Evolutionary conservation across 2,329 filamentous ascomycete species (phyloP).

Genomic region (Apiospora rasikravindrae): DNA sequence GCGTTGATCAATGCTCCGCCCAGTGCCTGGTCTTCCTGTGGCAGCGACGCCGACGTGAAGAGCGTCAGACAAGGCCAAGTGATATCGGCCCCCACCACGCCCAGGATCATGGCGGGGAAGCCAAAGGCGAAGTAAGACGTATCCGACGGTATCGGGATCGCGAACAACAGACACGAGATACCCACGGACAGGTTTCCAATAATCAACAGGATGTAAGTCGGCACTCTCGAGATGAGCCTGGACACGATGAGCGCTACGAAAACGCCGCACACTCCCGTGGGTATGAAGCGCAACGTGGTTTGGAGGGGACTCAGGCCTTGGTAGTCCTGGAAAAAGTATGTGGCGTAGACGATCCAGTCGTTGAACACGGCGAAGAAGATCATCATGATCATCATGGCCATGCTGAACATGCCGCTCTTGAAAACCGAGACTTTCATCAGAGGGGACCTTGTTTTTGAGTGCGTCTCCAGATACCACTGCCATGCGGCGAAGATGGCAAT

Average conservation of each 20-base stretch:
- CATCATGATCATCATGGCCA: constrained; percentile 68
- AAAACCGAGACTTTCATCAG: constrained; percentile 73
- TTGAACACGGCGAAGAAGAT: constrained; percentile 73
- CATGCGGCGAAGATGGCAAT: constrained; percentile 63
- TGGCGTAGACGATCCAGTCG: constrained; percentile 70
- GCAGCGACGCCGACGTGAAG: constrained; percentile 67
- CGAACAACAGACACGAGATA: constrained; percentile 64
- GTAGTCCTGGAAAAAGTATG: constrained; percentile 74
- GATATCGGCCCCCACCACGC: constrained; percentile 70
- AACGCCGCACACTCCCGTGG: constrained; percentile 65
- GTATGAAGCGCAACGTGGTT: constrained; percentile 72
- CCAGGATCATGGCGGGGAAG: constrained; percentile 68
- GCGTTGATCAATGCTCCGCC: constrained; percentile 73
- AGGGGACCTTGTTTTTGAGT: constrained; percentile 51
- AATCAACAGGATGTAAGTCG: constrained; percentile 61
- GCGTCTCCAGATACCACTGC: constrained; percentile 64
- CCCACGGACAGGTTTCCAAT: constrained; percentile 62
- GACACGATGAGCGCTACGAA: constrained; percentile 62
- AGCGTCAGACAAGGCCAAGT: constrained; percentile 69
- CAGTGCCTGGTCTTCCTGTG: constrained; percentile 67
- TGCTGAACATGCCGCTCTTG: constrained; percentile 61
- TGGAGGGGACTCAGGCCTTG: constrained; percentile 66
- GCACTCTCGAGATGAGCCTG: constrained; percentile 61
- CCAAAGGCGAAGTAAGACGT: constrained; percentile 72
- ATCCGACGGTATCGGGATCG: constrained; percentile 63